Conservation (phyloP, 1,284 basidiomycete species). For the Caloboletus inedulis region DNA sequence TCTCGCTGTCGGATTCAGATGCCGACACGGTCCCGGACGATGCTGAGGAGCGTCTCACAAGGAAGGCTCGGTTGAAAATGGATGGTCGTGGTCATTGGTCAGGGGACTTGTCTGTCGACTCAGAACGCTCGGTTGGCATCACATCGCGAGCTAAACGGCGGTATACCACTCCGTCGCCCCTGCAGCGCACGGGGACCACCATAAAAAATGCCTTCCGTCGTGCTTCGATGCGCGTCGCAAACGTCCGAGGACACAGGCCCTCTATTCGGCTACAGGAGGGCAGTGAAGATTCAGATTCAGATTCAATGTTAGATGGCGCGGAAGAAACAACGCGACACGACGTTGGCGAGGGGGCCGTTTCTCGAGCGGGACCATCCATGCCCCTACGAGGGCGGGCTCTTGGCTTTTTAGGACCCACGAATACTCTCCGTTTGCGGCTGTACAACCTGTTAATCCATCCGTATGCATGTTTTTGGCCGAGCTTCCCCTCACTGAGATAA, state of each 20-base stretch:
- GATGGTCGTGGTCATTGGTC: conserved; percentile 29
- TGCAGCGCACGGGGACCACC: conserved; percentile 56
- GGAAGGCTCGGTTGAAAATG: conserved; percentile 36
- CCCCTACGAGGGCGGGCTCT: conserved; percentile 80
- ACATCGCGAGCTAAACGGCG: conserved; percentile 42
- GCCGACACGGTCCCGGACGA: conserved; percentile 49
- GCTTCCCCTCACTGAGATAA: conserved; percentile 1
- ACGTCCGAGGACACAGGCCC: conserved; percentile 65
- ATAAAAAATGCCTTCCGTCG: conserved; percentile 63
- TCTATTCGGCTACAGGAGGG: conserved; percentile 55
- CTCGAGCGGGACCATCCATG: conserved; percentile 33
- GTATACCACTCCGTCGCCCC: conserved; percentile 48
- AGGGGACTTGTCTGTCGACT: conserved; percentile 34
- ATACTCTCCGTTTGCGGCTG: conserved; percentile 57
- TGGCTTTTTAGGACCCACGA: conserved; percentile 72
- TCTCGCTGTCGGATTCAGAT: conserved; percentile 41
- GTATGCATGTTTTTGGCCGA: conserved; percentile 39
- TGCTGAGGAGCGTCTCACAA: conserved; percentile 53
- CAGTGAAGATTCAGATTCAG: conserved; percentile 35
- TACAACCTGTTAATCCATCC: conserved; percentile 68
- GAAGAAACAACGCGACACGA: conserved; percentile 31
- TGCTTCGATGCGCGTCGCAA: conserved; percentile 80
- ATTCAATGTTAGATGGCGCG: conserved; percentile 13
- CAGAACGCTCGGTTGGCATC: conserved; percentile 38
- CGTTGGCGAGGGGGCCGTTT: conserved; percentile 28